Evolutionary conservation across 257 asterid genomes (phyloP), one percentile per base, ranked within the genome.

Genomic region (Echites panduratus): DNA sequence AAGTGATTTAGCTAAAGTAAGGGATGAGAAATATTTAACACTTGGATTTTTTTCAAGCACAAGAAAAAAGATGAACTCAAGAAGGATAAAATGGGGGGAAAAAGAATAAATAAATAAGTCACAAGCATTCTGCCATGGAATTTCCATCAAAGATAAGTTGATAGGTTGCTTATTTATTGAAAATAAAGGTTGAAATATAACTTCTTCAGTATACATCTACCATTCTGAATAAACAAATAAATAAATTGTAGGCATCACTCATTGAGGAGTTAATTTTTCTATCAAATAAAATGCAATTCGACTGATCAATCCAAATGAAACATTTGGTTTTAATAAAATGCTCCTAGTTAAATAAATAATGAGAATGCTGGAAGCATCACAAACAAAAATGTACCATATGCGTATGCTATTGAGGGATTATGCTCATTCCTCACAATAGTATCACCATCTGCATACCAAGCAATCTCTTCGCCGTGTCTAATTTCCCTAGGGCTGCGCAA

Each of bases 371-470:
- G 19, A 40, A 26, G 69, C 38, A 72, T 44, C 45, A 72, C 40
- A 73, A 71, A 47, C 32, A 66, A 41, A 53, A 81, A 73, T 79
- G 66, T 89, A 95, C 99, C 99, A 70, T 90, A 95, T 62, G 99
- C 98, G 70, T 89, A 95, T 68, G 99, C 99, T 83, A 92, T 85
- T 49, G 96, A 85, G 38, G 88, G 92, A 73, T 90, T 90, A 74
- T 90, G 93, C 81, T 95, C 99, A 85, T 85, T 95, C 84, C 99
- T 85, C 83, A 89, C 96, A 75, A 90, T 87, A 74, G 96, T 85
- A 79, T 95, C 99, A 79, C 99, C 99, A 81, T 95, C 99, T 7
- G 99, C 99, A 40, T 95, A 95, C 99, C 99, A 95, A 1, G 97
- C 96, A 75, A 95, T 92, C 84, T 92, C 99, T 82, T 95, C 98